Evolutionary conservation across 2,329 filamentous ascomycete genomes (phyloP).

Genomic region (Penicillium sclerotiorum): DNA sequence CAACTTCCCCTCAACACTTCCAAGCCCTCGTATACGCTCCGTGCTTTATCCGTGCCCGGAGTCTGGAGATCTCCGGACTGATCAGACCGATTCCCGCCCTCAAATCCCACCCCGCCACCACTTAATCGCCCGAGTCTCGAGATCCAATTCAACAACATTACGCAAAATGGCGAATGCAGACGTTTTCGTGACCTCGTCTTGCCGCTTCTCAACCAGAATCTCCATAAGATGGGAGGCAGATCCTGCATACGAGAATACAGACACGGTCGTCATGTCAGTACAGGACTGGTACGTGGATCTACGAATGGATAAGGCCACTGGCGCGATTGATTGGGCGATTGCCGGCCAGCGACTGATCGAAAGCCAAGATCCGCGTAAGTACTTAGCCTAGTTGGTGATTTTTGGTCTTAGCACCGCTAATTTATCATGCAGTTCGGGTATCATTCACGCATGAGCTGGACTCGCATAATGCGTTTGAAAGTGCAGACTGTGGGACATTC

Average conservation of each 20-base stretch:
- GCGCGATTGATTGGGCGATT: conserved; percentile 47
- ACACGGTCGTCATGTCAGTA: conserved; percentile 48
- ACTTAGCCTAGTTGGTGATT: not conserved
- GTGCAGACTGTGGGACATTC: conserved; percentile 41
- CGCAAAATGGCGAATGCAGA: not conserved
- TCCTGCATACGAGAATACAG: conserved; percentile 44
- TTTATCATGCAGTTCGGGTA: conserved; percentile 32
- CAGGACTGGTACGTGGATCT: conserved; percentile 49
- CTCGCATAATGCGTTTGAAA: conserved; percentile 38
- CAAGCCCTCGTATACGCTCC: not conserved
- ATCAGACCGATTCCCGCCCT: not conserved
- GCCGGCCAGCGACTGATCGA: conserved; percentile 45
- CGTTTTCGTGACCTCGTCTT: conserved; percentile 2
- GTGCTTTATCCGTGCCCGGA: not conserved
- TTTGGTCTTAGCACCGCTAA: not conserved
- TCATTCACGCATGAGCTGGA: conserved; percentile 44
- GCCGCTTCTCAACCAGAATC: conserved; percentile 43
- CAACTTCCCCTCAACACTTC: not conserved
- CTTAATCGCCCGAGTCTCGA: not conserved
- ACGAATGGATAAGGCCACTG: conserved; percentile 40
- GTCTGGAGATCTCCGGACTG: not conserved
- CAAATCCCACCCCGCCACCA: not conserved
- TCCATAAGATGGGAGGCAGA: conserved; percentile 49
- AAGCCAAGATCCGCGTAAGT: conserved; percentile 38
- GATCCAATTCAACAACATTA: not conserved